Evolutionary conservation across 768 basidiomycete genomes (phyloP), one percentile per base, ranked within the genome.

Genomic region (Cubamyces lactineus): DNA sequence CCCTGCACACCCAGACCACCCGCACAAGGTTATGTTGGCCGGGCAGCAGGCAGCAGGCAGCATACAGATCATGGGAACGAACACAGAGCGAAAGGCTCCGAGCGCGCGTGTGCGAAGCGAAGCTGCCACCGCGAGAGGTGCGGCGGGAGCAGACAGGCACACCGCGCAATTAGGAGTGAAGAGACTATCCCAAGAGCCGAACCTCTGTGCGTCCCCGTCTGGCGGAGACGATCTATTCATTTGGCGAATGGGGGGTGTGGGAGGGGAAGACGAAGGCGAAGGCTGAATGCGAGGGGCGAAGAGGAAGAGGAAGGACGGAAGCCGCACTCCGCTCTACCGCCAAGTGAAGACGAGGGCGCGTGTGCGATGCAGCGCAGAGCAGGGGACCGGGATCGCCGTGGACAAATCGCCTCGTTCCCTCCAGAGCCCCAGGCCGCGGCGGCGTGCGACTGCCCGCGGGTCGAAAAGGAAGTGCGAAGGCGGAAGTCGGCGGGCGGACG

Each of bases 111-210:
- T 7, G 51, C 51, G 38, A 21, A 39, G 39, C 40, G 34, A 34
- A 34, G 34, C 34, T 9, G 24, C 26, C 48, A 49, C 15, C 38
- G 51, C 51, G 39, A 53, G 21, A 53, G 39, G 38, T 15, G 51
- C n/a, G 21, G 51, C 51, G 51, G 51, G 19, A 51, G 49, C 49
- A 53, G 41, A 53, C 53, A 53, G 53, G 53, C 53, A 43, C 53
- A 19, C 53, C 53, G 40, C 53, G 23, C 40, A 53, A 53, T 42
- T 42, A 53, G 53, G 41, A 53, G 53, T 53, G 53, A 24, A 42
- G 53, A 11, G 24, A 28, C 53, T 45, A 46, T 45, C 28, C 42
- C 15, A 42, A 43, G 53, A n/a, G 53, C 43, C 42, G 53, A 55
- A 13, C 42, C 53, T 5, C 53, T 13, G 9, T 13, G 15, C 39